Conservation (phyloP, 1,139 yeast species). For the Yamadazyma spencermartinsiae region DNA sequence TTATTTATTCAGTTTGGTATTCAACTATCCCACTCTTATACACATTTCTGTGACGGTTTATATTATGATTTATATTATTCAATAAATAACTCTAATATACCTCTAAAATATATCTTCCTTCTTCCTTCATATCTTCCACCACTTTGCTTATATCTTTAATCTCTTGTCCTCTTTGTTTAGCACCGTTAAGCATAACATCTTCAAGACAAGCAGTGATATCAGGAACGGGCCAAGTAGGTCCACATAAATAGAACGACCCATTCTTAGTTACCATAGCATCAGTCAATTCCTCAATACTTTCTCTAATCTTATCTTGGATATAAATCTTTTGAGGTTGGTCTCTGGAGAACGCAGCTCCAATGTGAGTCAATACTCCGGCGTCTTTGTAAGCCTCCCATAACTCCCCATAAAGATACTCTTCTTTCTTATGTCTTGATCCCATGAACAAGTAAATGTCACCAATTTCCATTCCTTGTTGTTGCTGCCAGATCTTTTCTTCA, state of each 20-base stretch:
- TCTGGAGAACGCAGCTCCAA: conserved; percentile 98
- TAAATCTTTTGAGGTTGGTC: conserved; percentile 95
- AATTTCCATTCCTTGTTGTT: conserved; percentile 81
- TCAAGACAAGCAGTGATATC: conserved; percentile 90
- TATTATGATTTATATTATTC: neutral
- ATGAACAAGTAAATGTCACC: conserved; percentile 87
- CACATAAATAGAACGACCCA: conserved; percentile 95
- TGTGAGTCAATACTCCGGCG: conserved; percentile 89
- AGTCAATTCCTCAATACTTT: conserved; percentile 68
- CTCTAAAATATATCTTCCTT: conserved; percentile 89
- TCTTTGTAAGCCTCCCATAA: conserved; percentile 95
- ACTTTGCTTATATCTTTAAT: conserved; percentile 71
- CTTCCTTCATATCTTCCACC: conserved; percentile 92
- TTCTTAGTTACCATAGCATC: conserved; percentile 75
- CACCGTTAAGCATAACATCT: conserved; percentile 75
- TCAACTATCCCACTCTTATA: conserved; percentile 3
- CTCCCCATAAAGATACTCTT: conserved; percentile 95
- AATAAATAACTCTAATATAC: conserved; percentile 62
- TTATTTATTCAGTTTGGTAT: neutral
- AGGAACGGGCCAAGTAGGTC: conserved; percentile 99
- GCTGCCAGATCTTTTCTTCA: conserved; percentile 94
- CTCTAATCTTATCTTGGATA: conserved; percentile 91
- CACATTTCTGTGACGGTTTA: no score
- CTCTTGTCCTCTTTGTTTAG: conserved; percentile 61
- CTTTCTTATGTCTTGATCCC: conserved; percentile 95